Conservation (phyloP, 257 asterid genomes). For the Solanum sejunctum region DNA sequence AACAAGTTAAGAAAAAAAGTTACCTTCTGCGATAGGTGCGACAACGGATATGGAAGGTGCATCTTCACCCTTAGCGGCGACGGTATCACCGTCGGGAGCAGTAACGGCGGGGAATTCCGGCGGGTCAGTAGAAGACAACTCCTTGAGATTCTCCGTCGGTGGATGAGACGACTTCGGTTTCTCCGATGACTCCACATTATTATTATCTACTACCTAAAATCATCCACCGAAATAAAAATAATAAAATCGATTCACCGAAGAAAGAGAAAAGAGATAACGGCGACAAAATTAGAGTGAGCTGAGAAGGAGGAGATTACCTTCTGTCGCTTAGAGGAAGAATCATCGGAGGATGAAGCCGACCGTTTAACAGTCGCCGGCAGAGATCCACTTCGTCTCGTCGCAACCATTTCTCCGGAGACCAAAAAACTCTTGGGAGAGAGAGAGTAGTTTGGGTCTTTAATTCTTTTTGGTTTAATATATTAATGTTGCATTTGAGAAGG, state of each 20-base stretch:
- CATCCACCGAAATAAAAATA: not conserved
- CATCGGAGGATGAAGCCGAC: slow-evolving; percentile 58
- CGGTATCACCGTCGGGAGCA: not conserved
- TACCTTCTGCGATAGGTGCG: slow-evolving; percentile 9
- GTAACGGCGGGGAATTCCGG: slow-evolving; percentile 21
- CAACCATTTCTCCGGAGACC: slow-evolving; percentile 41
- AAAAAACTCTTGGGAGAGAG: not conserved
- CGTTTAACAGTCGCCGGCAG: slow-evolving; percentile 67
- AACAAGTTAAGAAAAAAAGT: not conserved
- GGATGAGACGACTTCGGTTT: slow-evolving; percentile 19
- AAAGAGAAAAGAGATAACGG: slow-evolving; percentile 1
- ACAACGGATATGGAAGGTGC: slow-evolving; percentile 12
- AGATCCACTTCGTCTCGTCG: slow-evolving; percentile 96
- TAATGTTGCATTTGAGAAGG: not conserved
- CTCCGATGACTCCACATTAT: slow-evolving; percentile 20
- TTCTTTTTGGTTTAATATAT: not conserved
- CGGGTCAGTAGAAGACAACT: slow-evolving; percentile 39
- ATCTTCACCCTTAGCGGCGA: not conserved
- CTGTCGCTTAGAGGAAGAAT: slow-evolving; percentile 68
- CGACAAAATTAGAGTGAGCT: not conserved
- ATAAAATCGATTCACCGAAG: slow-evolving; percentile 8
- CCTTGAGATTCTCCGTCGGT: slow-evolving; percentile 60
- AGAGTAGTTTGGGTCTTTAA: not conserved
- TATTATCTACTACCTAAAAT: slow-evolving; percentile 33
- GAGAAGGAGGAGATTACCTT: slow-evolving; percentile 24